Conservation (phyloP, 192 early-diverging fungal species). For the Coemansia sp. region DNA sequence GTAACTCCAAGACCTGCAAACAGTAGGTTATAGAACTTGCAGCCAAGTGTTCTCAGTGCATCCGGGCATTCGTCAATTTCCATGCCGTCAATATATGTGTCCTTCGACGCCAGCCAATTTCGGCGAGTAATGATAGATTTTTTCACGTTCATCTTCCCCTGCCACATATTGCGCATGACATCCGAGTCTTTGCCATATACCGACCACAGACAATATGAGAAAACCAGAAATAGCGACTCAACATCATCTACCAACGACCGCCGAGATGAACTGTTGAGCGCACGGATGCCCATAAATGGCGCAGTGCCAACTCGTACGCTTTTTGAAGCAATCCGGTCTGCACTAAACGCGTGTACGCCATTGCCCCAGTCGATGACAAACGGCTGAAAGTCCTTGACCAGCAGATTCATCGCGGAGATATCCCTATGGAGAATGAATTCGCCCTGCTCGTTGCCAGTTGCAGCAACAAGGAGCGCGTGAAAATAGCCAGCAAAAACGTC, state of each 20-base stretch:
- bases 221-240: not conserved
- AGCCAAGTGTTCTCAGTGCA: not conserved
- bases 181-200: not conserved
- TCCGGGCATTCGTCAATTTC: not conserved
- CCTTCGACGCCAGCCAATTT: not conserved
- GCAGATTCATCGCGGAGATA: not conserved
- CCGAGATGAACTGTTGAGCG: not conserved
- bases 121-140: not conserved
- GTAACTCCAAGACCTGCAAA: not conserved
- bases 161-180: not conserved
- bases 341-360: not conserved
- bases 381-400: not conserved
- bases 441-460: not conserved
- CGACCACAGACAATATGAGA: not conserved
- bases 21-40: not conserved
- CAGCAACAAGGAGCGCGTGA: not conserved
- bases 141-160: not conserved
- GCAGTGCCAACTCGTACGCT: not conserved
- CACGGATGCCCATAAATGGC: not conserved
- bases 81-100: not conserved
- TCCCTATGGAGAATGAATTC: not conserved
- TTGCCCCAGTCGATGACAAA: not conserved
- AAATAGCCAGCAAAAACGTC: not conserved
- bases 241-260: not conserved
- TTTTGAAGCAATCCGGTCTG: not conserved